Base-by-base conservation (phyloP, 495 filamentous ascomycete species). In the Penicillium odoratum region DNA sequence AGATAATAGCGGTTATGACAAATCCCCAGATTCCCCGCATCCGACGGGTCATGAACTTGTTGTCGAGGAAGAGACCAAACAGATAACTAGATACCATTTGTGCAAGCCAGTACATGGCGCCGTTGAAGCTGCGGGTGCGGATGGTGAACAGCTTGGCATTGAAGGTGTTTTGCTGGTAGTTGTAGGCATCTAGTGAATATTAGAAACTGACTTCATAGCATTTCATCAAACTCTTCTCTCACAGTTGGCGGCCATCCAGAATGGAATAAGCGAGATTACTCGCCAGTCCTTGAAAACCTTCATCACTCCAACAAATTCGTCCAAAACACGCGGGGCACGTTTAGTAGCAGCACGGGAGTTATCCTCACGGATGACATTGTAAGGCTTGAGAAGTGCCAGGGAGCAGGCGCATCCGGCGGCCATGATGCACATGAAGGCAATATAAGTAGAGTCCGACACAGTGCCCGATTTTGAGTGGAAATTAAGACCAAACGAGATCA, bases 351-450 rank as follows among this genome's bases (percentile, higher is more conserved):
- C 52, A 30, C 52, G 52, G 1, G 52, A 55, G 9, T 55, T 55
- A 7, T 47, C 52, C 31, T 55, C 52, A 11, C 52, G 52, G 21
- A 55, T 47, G 10, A 55, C 52, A 47, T 47, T 34, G 40, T 55
- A 47, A 7, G 52, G 52, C 26, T 47, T 55, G 8, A 55, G 31
- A 8, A 55, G n/a, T 3, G 13, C 52, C 21, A 55, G 42, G 16
- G 42, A 28, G 29, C 42, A 55, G 8, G 25, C 16, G 25, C 52
- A 55, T 1, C 52, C 52, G 26, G 8, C 15, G n/a, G 42, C 52
- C 52, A 55, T 55, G 16, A 55, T 55, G 29, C 52, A 55, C 42
- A 55, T 55, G 7, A 55, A 55, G 11, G 52, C 52, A 16, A 55
- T 55, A 28, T 55, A 55, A 9, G 52, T 55, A 1, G 28, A 13